Evolutionary conservation across 176 grass and related monocot genomes (phyloP).

Genomic region (Raddia distichophylla): DNA sequence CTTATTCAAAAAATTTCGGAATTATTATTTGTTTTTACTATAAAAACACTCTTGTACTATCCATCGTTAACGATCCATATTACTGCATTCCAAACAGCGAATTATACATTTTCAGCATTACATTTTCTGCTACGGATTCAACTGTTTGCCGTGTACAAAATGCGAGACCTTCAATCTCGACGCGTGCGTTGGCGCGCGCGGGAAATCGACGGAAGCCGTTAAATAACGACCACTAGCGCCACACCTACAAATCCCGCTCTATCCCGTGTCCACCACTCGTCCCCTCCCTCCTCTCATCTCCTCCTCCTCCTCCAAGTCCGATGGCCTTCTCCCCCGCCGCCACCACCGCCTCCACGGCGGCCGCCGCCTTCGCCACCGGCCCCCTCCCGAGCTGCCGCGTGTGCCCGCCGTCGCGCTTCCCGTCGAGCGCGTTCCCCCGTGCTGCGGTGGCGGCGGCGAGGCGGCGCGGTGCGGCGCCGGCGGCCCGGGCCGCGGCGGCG

Average conservation of each 20-base stretch:
- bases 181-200: background rate
- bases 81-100: too few relatives aligned
- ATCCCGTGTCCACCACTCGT: slow-evolving; percentile 47
- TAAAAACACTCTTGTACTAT: too few relatives aligned
- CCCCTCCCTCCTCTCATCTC: background rate
- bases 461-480: background rate
- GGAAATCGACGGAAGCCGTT: slow-evolving; percentile 10
- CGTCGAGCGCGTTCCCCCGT: slow-evolving; percentile 19
- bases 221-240: slow-evolving; percentile 1
- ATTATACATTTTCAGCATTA: background rate
- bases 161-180: background rate
- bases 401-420: background rate
- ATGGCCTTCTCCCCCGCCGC: slow-evolving; percentile 37
- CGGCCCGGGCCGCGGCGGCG: background rate
- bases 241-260: background rate
- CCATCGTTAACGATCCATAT: too few relatives aligned
- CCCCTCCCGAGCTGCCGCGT: background rate
- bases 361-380: slow-evolving; percentile 2
- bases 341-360: background rate
- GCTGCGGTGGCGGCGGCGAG: background rate
- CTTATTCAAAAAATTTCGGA: too few relatives aligned
- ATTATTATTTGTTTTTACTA: too few relatives aligned
- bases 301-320: background rate
- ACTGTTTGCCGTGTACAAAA: too few relatives aligned
- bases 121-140: too few relatives aligned